Percentiles rank a stretch among this genome's conserved stretches.
Conservation (phyloP, 164 flowering plant species). For the Magnolia kwangsiensis region DNA sequence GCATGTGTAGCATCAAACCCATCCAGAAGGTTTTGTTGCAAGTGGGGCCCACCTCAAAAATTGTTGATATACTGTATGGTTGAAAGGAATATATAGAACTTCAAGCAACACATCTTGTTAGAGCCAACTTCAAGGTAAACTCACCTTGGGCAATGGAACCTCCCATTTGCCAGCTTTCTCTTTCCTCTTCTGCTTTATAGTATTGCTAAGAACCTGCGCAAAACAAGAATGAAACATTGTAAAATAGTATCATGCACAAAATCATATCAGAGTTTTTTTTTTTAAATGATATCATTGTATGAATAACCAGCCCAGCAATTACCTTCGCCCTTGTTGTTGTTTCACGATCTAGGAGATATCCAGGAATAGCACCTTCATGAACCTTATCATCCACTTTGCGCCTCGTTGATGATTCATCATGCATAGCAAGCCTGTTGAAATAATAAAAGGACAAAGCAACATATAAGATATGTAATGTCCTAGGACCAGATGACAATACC, state of each 20-base stretch:
- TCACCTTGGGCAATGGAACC: conserved; percentile 95
- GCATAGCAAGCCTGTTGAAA: conserved; percentile 71
- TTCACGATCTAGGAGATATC: conserved; percentile 95
- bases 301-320: background rate
- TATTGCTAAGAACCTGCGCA: conserved; percentile 82
- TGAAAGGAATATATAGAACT: background rate
- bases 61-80: too few species aligned
- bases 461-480: background rate
- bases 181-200: conserved; percentile 94
- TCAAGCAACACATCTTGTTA: background rate
- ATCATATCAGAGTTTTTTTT: background rate
- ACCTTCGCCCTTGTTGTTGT: conserved; percentile 88
- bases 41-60: too few species aligned
- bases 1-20: too few species aligned
- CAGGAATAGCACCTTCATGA: conserved; percentile 87
- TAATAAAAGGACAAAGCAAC: conserved; percentile 3
- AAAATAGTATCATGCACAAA: background rate
- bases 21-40: too few species aligned
- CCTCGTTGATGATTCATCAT: conserved; percentile 78
- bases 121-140: background rate
- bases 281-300: background rate
- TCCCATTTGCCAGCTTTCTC: conserved; percentile 99
- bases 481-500: background rate
- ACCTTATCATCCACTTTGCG: conserved; percentile 92
- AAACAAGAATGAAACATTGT: background rate